phyloP scores from a whole-genome alignment of 805 yeast species.

The Candida jianshihensis region DNA sequence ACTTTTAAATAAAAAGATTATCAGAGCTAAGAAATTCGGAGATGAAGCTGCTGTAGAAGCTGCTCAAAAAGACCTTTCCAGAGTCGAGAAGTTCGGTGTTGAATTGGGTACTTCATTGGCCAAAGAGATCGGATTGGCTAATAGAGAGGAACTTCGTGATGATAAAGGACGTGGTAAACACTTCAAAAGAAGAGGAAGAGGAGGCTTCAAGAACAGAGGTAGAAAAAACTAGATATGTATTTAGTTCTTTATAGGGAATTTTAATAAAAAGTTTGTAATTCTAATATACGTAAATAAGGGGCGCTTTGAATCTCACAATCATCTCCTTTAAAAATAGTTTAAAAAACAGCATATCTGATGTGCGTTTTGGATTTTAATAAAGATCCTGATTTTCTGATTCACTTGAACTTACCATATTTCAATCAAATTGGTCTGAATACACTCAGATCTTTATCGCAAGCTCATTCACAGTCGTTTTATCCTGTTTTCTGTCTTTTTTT shows the following conservation, averaged over 20 bases:
- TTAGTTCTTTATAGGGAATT: background rate
- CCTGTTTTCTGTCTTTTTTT: background rate
- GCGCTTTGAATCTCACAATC: too few species aligned
- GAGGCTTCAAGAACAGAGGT: background rate
- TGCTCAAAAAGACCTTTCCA: slow-evolving; percentile 54
- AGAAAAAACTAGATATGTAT: background rate
- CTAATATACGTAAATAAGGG: too few species aligned
- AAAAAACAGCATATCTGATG: too few species aligned
- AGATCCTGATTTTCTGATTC: too few species aligned
- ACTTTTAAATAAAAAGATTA: slow-evolving; percentile 57
- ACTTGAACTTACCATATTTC: too few species aligned
- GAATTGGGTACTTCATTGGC: slow-evolving; percentile 61
- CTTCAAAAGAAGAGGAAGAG: slow-evolving; percentile 7
- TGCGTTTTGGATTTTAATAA: too few species aligned
- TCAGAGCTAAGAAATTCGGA: slow-evolving; percentile 75
- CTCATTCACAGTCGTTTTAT: too few species aligned
- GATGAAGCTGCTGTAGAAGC: slow-evolving; percentile 44
- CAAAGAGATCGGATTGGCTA: slow-evolving; percentile 51
- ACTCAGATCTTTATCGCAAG: too few species aligned
- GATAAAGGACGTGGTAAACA: slow-evolving; percentile 2
- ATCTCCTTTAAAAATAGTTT: too few species aligned
- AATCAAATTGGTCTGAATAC: too few species aligned
- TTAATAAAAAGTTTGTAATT: too few species aligned
- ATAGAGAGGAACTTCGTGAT: slow-evolving; percentile 8
- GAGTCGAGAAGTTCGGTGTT: slow-evolving; percentile 83